phyloP scores from a whole-genome alignment of 352 stramenopile species.

The Globisporangium recalcitrans region DNA sequence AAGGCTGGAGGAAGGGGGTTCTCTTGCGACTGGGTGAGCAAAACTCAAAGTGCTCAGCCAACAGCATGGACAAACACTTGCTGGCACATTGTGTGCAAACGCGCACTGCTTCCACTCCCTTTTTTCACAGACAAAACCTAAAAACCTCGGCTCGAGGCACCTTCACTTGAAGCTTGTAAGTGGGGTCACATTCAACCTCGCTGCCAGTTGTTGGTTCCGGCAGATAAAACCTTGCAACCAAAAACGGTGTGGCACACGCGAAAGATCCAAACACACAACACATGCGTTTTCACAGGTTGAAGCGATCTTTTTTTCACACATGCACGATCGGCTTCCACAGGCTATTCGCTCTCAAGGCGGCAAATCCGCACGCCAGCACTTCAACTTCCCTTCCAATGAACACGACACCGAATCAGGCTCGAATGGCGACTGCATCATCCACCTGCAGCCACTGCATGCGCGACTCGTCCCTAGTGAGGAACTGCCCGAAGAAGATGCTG shows the following conservation, averaged over 20 bases:
- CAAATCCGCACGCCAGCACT: constrained; percentile 11
- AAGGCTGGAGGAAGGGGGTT: neutral
- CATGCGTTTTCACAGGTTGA: neutral
- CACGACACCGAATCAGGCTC: constrained; percentile 9
- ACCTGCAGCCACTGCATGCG: constrained; percentile 35
- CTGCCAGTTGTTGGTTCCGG: neutral
- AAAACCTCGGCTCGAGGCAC: constrained; percentile 18
- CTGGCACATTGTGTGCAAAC: neutral
- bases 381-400: constrained; percentile 16
- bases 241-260: constrained; percentile 6
- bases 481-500: constrained; percentile 84
- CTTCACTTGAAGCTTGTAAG: neutral
- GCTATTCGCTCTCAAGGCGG: neutral
- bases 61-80: neutral
- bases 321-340: neutral
- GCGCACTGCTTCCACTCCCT: too few relatives aligned
- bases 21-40: constrained; percentile 28
- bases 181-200: neutral
- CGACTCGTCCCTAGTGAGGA: constrained; percentile 54
- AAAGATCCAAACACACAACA: neutral
- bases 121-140: constrained; percentile 4
- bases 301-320: neutral
- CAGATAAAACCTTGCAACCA: constrained; percentile 5
- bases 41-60: constrained; percentile 24
- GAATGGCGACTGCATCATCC: constrained; percentile 19